Percentiles rank a stretch among this genome's conserved stretches.
These are phyloP conservation scores for Trypanosoma caninum DNA, from an alignment of 208 protist genomes.

Conservation along the genomic window DNA sequence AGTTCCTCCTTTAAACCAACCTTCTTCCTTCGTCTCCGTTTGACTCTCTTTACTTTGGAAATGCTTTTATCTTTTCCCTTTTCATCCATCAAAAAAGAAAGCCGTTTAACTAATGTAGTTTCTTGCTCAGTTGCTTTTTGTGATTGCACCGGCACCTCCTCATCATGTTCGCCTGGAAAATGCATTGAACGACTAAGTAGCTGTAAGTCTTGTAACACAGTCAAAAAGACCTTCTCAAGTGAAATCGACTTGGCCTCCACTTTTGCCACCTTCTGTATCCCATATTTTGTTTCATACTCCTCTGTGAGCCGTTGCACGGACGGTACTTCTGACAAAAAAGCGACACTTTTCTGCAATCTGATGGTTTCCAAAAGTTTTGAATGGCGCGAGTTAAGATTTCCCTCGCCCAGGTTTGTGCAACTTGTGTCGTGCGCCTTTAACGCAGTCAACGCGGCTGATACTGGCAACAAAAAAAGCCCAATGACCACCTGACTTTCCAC, in stretches of 20 bases:
- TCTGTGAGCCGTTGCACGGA: neutral
- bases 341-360: neutral
- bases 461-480: conserved; percentile 59
- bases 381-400: neutral
- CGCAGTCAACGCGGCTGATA: conserved; percentile 29
- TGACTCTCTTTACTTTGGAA: neutral
- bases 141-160: neutral
- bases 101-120: neutral
- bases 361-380: neutral
- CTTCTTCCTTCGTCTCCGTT: neutral
- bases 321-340: neutral
- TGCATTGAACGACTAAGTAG: conserved; percentile 14
- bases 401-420: neutral
- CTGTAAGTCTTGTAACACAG: neutral
- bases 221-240: conserved; percentile 5
- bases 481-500: conserved; percentile 68
- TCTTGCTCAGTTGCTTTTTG: neutral
- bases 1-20: neutral
- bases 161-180: conserved; percentile 1
- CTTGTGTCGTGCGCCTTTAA: conserved; percentile 29
- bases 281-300: neutral
- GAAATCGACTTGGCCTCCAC: conserved; percentile 11
- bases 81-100: too few relatives aligned
- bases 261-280: neutral
- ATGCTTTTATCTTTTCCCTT: neutral